Base-by-base conservation (phyloP, 768 basidiomycete species). In the Agaricus sinodeliciosus region DNA sequence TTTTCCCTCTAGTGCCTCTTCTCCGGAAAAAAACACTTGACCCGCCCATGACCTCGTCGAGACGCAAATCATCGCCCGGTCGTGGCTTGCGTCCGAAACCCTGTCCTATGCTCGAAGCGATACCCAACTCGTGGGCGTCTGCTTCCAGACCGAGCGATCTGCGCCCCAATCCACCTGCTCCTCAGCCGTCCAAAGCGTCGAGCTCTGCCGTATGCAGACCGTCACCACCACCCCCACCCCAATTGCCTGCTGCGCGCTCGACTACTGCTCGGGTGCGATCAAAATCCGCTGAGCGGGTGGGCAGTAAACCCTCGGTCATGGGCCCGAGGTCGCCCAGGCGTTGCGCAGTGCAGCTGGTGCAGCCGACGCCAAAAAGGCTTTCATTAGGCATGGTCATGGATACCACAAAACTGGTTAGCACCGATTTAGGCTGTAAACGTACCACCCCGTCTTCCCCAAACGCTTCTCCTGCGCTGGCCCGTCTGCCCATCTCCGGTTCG, bases 371-470 rank as follows among this genome's bases (percentile, higher is more conserved):
- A 12, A 47, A 54, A 40, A 41, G 40, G 3, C 44, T 54, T 15
- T 54, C 52, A 18, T 26, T 54, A 18, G 52, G 45, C 3, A 48
- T 54, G 52, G 52, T 48, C 9, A 54, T 54, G 52, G 16, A 54
- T 41, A 47, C 52, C 13, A 34, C 52, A 13, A 54, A 48, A 48
- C 12, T 54, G 31, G 52, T 42, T 48, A 53, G 51, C 37, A 26
- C 45, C 4, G 19, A 41, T 36, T 22, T 40, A 36, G 44, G 36
- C 7, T 9, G 34, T 44, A 54, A 47, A 27, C 45, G 52, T 2
- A 46, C 44, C 18, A 42, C 42, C 9, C 52, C 52, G 9, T 28
- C 45, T 18, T 54, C 52, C 13, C 52, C 52, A 8, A 34, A 44
- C 4, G 13, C 22, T 9, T 54, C 52, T 8, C 44, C 39, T 18